phyloP scores from a whole-genome alignment of 768 basidiomycete genomes.

The Boletellus ananas region DNA sequence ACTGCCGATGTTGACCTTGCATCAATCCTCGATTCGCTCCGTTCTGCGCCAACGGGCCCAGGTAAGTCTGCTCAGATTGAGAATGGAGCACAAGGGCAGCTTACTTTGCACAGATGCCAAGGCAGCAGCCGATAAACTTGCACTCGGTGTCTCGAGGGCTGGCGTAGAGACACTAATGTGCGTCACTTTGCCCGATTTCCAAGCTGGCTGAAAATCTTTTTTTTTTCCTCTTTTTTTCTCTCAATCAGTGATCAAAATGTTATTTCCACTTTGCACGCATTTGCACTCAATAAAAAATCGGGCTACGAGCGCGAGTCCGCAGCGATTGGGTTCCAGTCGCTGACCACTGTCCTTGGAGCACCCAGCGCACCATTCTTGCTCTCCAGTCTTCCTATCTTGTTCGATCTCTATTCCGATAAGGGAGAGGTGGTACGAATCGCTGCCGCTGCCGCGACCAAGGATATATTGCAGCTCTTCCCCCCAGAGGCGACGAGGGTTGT shows the following conservation, averaged over 20 bases:
- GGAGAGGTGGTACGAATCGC: conserved; percentile 86
- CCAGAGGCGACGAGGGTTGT: conserved; percentile 73
- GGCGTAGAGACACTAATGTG: conserved; percentile 64
- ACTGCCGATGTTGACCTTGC: conserved; percentile 39
- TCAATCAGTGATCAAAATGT: conserved; percentile 54
- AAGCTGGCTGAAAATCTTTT: conserved; percentile 13
- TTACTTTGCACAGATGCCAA: conserved; percentile 62
- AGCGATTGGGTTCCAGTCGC: conserved; percentile 73
- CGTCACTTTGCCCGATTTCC: conserved; percentile 18
- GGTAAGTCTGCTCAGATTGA: conserved; percentile 34
- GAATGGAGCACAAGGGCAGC: not conserved
- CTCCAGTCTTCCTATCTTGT: conserved; percentile 69
- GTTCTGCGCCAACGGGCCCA: conserved; percentile 58
- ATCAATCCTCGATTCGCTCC: conserved; percentile 43
- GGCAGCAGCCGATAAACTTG: conserved; percentile 76
- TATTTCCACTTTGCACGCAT: conserved; percentile 59
- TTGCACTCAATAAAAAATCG: conserved; percentile 80
- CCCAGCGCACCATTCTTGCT: conserved; percentile 71
- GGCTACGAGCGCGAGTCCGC: conserved; percentile 87
- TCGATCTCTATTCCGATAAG: conserved; percentile 89
- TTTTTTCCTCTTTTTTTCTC: too few species aligned
- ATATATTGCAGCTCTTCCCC: conserved; percentile 79
- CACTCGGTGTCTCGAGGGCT: conserved; percentile 61
- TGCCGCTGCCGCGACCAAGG: conserved; percentile 75
- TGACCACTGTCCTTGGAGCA: conserved; percentile 67